Evolutionary conservation across 495 filamentous ascomycete species (phyloP), one percentile per base, ranked within the genome.

Genomic region (Penicillium fimorum): DNA sequence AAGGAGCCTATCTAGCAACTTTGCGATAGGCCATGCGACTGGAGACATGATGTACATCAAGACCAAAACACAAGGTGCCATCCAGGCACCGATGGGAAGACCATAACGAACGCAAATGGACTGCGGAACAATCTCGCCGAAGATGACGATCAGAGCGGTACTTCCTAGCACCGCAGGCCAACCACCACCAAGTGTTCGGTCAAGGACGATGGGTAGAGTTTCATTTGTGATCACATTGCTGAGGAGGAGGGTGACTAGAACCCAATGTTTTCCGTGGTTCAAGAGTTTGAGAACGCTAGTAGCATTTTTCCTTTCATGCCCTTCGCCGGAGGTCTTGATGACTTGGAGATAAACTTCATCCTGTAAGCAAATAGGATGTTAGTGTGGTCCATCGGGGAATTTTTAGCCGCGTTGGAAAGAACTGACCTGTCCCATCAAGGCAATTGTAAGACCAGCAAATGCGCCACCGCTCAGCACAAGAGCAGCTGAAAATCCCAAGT

Each of bases 221-320:
- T 97, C 94, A 72, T 98, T 98, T 48, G 96, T 96, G 63, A 98
- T 97, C 65, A 97, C 94, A 73, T 98, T 98, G 62, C 91, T 89
- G 47, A 98, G 76, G 4, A 98, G 82, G 30, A 98, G 76, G 12
- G 94, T 98, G 32, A 98, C 94, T 51, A 98, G 77, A n/a, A 98
- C 94, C 94, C 94, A 98, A 72, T 98, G 94, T 65, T 98, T 98
- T 41, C 94, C 95, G 45, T 82, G 85, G 55, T 93, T 85, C 44
- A 98, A 71, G 15, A 98, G 77, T 25, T 83, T 82, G 57, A 92
- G 82, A 1, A 98, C 94, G 57, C 83, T 86, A 25, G 78, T 81
- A 2, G 94, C 95, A 67, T 97, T 87, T 63, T 86, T 89, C 60
- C 84, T 83, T 67, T 98, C 91, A 22, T 71, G 77, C 57, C 72